Evolutionary conservation across 768 basidiomycete species (phyloP), one percentile per base, ranked within the genome.

Genomic region (Xerocomus potaroensis): DNA sequence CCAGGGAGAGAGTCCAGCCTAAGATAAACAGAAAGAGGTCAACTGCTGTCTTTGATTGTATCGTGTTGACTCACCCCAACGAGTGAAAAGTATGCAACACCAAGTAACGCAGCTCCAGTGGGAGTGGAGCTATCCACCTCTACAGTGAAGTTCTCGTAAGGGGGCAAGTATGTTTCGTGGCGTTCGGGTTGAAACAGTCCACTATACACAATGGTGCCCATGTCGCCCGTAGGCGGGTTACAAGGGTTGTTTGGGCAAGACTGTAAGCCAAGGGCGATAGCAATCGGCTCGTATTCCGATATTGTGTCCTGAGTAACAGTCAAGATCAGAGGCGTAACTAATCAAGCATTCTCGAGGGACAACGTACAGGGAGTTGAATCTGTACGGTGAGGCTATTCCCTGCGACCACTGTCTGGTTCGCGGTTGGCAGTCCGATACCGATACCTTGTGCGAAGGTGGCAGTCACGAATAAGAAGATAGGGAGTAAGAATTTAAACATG

Each of bases 181-280:
- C 55, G 58, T 47, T 69, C 51, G 0, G 78, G 77, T 21, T 59
- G 52, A 47, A 67, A 79, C 9, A 59, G 59, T 15, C 77, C 78
- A 34, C 69, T 71, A 59, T 75, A 78, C 37, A 79, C 61, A n/a
- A 78, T 67, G 9, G 45, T 54, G 11, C 77, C 77, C 55, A 78
- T 48, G 15, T 59, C 44, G 6, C 61, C 62, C 2, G 47, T 35
- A n/a, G 67, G 61, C 5, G 61, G 26, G 14, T 45, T 35, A 37
- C 65, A 65, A 63, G 34, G 54, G 45, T 26, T 39, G 49, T 16
- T 16, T 15, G 68, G 32, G 55, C 75, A 79, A 26, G 70, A 68
- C 35, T 64, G 60, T 23, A 79, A 29, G 6, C 67, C 75, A 42
- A 79, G 70, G 23, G 71, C 71, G 41, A 79, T 58, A 12, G 70